Conservation (phyloP, 345 rosid species). For the Pistacia atlantica region DNA sequence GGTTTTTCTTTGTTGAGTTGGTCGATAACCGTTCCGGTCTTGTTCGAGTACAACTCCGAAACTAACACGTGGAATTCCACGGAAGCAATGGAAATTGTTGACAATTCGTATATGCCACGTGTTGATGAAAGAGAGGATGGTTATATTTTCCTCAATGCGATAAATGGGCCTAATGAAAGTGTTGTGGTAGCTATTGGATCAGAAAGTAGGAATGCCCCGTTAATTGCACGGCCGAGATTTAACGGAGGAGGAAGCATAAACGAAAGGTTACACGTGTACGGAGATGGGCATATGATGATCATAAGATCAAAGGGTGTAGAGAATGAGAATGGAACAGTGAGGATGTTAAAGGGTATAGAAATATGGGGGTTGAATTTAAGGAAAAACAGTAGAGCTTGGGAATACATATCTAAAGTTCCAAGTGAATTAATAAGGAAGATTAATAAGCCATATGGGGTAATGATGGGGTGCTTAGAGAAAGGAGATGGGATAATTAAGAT, state of each 20-base stretch:
- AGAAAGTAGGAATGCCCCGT: slow-evolving; percentile 6
- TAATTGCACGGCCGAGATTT: slow-evolving; percentile 48
- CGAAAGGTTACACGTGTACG: slow-evolving; percentile 49
- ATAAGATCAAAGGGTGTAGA: slow-evolving; percentile 34
- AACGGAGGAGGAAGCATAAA: slow-evolving; percentile 12
- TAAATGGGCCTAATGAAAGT: slow-evolving; percentile 51
- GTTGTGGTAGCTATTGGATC: slow-evolving; percentile 39
- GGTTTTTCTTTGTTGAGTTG: slow-evolving; percentile 65
- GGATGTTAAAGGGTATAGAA: slow-evolving; percentile 41
- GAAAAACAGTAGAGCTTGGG: slow-evolving; percentile 43
- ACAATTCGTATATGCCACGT: not conserved
- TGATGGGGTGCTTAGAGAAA: slow-evolving; percentile 73
- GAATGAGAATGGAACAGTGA: slow-evolving; percentile 13
- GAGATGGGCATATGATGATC: slow-evolving; percentile 62
- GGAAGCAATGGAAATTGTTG: slow-evolving; percentile 31
- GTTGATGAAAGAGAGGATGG: slow-evolving; percentile 5
- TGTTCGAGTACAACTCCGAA: slow-evolving; percentile 50
- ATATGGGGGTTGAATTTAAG: slow-evolving; percentile 45
- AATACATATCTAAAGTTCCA: slow-evolving; percentile 45
- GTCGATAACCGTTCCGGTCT: slow-evolving; percentile 49
- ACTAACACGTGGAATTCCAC: slow-evolving; percentile 49
- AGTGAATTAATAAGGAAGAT: slow-evolving; percentile 36
- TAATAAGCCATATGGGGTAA: slow-evolving; percentile 48
- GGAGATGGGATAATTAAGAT: slow-evolving; percentile 45
- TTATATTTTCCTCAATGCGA: slow-evolving; percentile 43